Conservation (phyloP, 768 basidiomycete genomes). For the Serendipita indica region DNA sequence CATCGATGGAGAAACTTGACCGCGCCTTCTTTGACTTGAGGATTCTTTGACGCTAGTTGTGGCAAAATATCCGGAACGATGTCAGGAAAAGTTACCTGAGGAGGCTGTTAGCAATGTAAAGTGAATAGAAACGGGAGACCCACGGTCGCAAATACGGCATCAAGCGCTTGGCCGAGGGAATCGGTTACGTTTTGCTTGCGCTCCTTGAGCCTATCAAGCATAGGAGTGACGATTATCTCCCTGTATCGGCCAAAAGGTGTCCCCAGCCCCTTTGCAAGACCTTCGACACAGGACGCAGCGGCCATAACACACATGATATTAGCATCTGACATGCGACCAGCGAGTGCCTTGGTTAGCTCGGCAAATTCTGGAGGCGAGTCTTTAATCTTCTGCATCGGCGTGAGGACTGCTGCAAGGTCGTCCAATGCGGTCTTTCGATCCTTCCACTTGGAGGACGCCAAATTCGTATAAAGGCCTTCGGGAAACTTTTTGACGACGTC, state of each 20-base stretch:
- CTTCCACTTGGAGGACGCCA: constrained; percentile 95
- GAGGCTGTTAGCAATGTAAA: constrained; percentile 12
- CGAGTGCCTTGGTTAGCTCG: constrained; percentile 63
- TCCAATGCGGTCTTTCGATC: constrained; percentile 88
- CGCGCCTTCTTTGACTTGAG: constrained; percentile 89
- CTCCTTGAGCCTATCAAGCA: constrained; percentile 88
- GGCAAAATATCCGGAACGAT: constrained; percentile 69
- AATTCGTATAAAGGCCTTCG: constrained; percentile 48
- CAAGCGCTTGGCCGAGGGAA: constrained; percentile 70
- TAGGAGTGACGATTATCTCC: constrained; percentile 52
- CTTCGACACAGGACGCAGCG: constrained; percentile 73
- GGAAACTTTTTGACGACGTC: constrained; percentile 68
- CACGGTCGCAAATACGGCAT: constrained; percentile 77
- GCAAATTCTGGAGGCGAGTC: constrained; percentile 57
- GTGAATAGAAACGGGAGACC: constrained; percentile 20
- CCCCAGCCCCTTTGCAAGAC: constrained; percentile 71
- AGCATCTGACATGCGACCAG: constrained; percentile 73
- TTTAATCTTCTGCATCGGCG: constrained; percentile 56
- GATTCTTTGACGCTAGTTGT: constrained; percentile 78
- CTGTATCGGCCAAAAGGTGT: constrained; percentile 57
- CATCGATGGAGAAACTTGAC: constrained; percentile 74
- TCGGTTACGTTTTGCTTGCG: constrained; percentile 84
- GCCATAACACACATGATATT: constrained; percentile 92
- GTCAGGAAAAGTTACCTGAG: constrained; percentile 63
- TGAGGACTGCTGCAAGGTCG: constrained; percentile 56